A percentile compares a stretch with the other conserved stretches of the same genome.
Conservation (phyloP, 2,329 filamentous ascomycete genomes). For the Trichoderma endophyticum region DNA sequence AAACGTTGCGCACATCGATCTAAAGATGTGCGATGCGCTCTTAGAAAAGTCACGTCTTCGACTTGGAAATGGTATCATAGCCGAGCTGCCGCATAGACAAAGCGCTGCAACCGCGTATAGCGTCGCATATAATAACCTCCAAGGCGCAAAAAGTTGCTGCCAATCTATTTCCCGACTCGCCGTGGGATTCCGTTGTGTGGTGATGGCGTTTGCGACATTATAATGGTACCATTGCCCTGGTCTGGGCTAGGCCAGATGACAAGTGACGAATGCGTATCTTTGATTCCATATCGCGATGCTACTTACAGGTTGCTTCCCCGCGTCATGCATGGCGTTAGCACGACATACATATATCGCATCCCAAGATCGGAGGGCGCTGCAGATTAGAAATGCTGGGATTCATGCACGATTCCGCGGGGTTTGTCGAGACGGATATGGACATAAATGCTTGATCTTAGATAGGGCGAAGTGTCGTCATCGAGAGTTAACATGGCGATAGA, state of each 20-base stretch:
- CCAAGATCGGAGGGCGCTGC: neutral
- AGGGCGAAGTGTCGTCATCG: conserved; percentile 15
- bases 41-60: conserved; percentile 5
- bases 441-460: neutral
- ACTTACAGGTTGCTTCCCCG: neutral
- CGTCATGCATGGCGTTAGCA: neutral
- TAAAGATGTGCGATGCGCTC: neutral
- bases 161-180: neutral
- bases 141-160: neutral
- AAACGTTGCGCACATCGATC: neutral
- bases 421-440: neutral
- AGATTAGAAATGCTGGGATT: neutral
- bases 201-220: conserved; percentile 15
- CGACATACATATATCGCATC: neutral
- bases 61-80: conserved; percentile 18
- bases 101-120: neutral
- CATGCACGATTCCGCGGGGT: neutral
- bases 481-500: conserved; percentile 11
- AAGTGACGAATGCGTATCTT: neutral
- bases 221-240: conserved; percentile 17
- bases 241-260: neutral
- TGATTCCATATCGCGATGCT: neutral
- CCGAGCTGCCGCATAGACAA: neutral
- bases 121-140: neutral
- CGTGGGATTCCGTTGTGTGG: neutral